phyloP scores from a whole-genome alignment of 192 early-diverging fungal species.

The Jimgerdemannia flammicorona region DNA sequence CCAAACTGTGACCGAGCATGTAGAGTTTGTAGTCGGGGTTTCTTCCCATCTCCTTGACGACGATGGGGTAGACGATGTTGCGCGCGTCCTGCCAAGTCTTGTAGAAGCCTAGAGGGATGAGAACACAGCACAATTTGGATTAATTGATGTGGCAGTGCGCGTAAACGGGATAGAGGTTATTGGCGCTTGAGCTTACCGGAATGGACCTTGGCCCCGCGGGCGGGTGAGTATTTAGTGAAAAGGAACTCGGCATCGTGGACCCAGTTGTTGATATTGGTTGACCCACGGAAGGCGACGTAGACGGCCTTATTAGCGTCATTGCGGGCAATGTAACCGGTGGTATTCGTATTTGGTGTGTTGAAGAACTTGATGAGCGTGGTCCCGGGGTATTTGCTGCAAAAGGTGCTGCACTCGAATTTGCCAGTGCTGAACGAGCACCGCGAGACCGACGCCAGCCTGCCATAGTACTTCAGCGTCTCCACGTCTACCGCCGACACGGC shows the following conservation, averaged over 20 bases:
- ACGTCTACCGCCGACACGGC: constrained; percentile 2
- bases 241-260: constrained; percentile 11
- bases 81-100: constrained; percentile 6
- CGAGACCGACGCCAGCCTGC: constrained; percentile 10
- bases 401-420: constrained; percentile 14
- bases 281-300: constrained; percentile 21
- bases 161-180: background rate
- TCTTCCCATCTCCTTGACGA: constrained; percentile 1
- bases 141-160: too few species aligned
- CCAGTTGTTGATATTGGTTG: background rate
- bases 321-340: constrained; percentile 14
- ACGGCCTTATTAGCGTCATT: constrained; percentile 13
- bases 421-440: constrained; percentile 11
- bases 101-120: constrained; percentile 14
- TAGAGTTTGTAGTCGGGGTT: constrained; percentile 16
- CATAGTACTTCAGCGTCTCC: constrained; percentile 1
- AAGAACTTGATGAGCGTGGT: constrained; percentile 10
- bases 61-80: constrained; percentile 1
- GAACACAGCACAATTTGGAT: too few species aligned
- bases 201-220: constrained; percentile 14
- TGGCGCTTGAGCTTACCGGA: constrained; percentile 4
- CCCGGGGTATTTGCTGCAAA: constrained; percentile 7
- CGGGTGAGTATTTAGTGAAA: constrained; percentile 13
- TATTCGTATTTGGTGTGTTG: constrained; percentile 10
- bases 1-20: constrained; percentile 26